These are phyloP conservation scores for Cladorrhinum sp. DNA, from an alignment of 2,329 filamentous ascomycete species.

Conservation along the genomic window DNA sequence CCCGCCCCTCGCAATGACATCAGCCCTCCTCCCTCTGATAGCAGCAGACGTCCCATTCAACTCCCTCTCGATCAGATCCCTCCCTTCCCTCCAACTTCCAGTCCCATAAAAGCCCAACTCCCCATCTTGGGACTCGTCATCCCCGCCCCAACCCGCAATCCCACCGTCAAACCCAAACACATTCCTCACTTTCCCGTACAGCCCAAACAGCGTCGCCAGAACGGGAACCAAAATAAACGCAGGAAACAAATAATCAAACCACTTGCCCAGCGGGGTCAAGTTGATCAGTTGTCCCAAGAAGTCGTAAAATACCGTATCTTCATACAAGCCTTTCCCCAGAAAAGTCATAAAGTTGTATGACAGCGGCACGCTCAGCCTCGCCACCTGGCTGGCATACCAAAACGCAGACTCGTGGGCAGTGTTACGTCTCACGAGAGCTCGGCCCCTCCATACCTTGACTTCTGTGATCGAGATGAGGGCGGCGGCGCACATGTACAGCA, in stretches of 20 bases:
- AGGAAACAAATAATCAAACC: constrained; percentile 87
- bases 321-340: constrained; percentile 65
- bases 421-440: constrained; percentile 83
- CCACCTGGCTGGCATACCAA: constrained; percentile 93
- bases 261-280: constrained; percentile 74
- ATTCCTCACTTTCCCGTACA: constrained; percentile 79
- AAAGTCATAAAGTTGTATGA: constrained; percentile 97
- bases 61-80: constrained; percentile 86
- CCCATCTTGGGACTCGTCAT: constrained; percentile 50
- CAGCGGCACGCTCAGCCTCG: constrained; percentile 86
- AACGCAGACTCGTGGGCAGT: constrained; percentile 91
- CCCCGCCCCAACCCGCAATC: constrained; percentile 68
- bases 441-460: constrained; percentile 95
- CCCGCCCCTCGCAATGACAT: constrained; percentile 31
- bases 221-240: constrained; percentile 84
- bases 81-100: constrained; percentile 86
- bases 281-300: constrained; percentile 84
- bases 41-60: constrained; percentile 60
- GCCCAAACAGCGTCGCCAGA: constrained; percentile 78
- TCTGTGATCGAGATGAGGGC: constrained; percentile 85
- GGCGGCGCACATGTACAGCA: constrained; percentile 92
- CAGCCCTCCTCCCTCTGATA: constrained; percentile 46
- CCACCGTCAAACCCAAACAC: constrained; percentile 67
- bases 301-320: constrained; percentile 77
- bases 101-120: constrained; percentile 55